Base-by-base conservation (phyloP, 208 protist genomes). In the Phytomonas sp. region DNA sequence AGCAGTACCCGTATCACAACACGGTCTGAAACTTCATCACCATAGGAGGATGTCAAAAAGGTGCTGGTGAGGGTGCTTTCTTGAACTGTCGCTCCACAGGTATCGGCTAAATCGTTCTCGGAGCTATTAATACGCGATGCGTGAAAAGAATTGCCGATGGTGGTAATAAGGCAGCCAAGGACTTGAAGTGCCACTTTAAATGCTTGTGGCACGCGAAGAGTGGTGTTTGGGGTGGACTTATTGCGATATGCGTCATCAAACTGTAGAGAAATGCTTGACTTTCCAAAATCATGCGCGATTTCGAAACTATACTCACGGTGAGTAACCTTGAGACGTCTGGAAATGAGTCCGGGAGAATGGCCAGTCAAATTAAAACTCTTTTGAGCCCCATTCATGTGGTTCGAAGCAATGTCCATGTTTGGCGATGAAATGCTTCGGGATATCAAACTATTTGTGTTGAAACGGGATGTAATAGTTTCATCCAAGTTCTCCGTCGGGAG, bases 271-370 rank as follows among this genome's bases (percentile, higher is more conserved):
- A 56, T 26, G 61, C 80, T 79, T n/a, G 81, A 72, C 26, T 60
- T 73, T 32, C 75, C 72, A 70, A 86, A 87, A 73, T 91, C 88
- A 32, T 82, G 79, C 19, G 83, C 78, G 31, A 78, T 63, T 40
- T 93, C 86, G 71, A 95, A 91, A 70, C 87, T 93, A 77, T 89
- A 91, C 75, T 90, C 84, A 7, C 87, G 80, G 29, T 81, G 81
- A 45, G 80, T 76, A 30, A 83, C 79, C 23, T 56, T 56, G 45
- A 56, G 45, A 1, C 45, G 8, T 6, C 45, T 19, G 45, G 45
- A 56, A 19, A 56, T 26, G 45, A 56, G 45, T 26, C 45, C 45
- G 8, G 12, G 33, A 2, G 34, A 59, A 23, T 31, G 63, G 56
- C 37, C 45, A 66, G 71, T 34, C 70, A 36, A 64, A 45, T 26